Base-by-base conservation (phyloP, 140 eudicot genomes). In the Bidens hawaiensis region DNA sequence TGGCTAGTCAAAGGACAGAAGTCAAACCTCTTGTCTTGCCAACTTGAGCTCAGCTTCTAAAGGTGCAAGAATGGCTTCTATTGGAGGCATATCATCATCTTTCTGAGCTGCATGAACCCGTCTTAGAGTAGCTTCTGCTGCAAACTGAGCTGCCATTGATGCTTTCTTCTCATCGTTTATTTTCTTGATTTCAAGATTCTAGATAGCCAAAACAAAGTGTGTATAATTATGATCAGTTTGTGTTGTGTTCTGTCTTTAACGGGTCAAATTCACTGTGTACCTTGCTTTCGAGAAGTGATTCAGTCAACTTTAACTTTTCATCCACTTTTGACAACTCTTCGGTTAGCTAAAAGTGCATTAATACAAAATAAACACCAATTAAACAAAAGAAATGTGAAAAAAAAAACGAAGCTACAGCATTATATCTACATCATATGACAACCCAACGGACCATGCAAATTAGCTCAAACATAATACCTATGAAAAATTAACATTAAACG, bases 61-160 rank as follows among this genome's bases (percentile, higher is more conserved):
- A 12, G 99, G 99, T 64, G 96, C 99, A 70, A 93, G 84, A 38
- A 93, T 93, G 40, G 99, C 99, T 77, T 93, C 99, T 57, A 93
- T 93, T 53, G 94, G 94, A 70, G 94, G 94, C 94, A 84, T 84
- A 62, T 84, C 94, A 61, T 84, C 94, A 30, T 84, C 94, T 69
- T 81, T 81, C 62, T 80, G 86, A 62, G 87, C 94, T 65, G 94
- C 94, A 78, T 84, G 94, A 64, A 84, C 94, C 72, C 94, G 78
- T 68, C 94, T 78, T 64, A 84, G 76, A 48, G 94, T 84, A 34
- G 93, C 93, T 78, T 84, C 93, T 31, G 94, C 94, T 57, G 94
- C 94, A 84, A 84, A 84, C 71, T 84, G 94, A 65, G 94, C 94
- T 36, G 94, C 94, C 94, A 84, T 78, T 14, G 94, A 78, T 50